Conservation (phyloP, 306 rosid species). For the Gynostemma pentaphyllum region DNA sequence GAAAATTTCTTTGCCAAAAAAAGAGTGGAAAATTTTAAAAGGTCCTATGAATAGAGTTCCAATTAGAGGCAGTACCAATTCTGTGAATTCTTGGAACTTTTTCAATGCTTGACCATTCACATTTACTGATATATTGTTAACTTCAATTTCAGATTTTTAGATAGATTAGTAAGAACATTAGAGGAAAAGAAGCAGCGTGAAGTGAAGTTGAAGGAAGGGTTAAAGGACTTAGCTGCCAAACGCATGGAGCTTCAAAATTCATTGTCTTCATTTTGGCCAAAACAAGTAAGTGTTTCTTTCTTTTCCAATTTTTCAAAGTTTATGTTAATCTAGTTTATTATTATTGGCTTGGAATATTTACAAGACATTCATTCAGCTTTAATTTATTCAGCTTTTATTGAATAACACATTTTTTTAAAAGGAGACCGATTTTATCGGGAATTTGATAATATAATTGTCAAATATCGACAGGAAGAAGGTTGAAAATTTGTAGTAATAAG, state of each 20-base stretch:
- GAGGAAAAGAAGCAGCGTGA: constrained; percentile 91
- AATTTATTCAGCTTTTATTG: too few species aligned
- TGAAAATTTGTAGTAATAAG: too few species aligned
- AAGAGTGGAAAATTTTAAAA: not conserved
- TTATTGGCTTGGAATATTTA: too few species aligned
- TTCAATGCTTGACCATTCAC: not conserved
- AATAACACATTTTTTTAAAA: too few species aligned
- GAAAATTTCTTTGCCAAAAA: too few species aligned
- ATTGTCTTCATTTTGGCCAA: constrained; percentile 83
- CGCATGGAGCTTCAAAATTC: constrained; percentile 89
- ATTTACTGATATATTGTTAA: not conserved
- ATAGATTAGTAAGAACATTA: constrained; percentile 63
- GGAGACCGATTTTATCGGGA: too few species aligned
- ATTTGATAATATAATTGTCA: too few species aligned
- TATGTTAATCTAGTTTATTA: not conserved
- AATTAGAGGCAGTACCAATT: not conserved
- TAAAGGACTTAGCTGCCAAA: constrained; percentile 66
- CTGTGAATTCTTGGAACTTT: not conserved
- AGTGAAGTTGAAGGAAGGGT: constrained; percentile 73
- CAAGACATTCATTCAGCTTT: too few species aligned
- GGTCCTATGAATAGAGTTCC: not conserved
- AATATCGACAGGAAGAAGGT: too few species aligned
- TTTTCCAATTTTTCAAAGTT: not conserved
- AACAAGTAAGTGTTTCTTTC: constrained; percentile 42
- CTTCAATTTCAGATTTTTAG: constrained; percentile 63